These are phyloP conservation scores for Pythium sukuiense DNA, from an alignment of 352 stramenopile genomes.

Conservation along the genomic window DNA sequence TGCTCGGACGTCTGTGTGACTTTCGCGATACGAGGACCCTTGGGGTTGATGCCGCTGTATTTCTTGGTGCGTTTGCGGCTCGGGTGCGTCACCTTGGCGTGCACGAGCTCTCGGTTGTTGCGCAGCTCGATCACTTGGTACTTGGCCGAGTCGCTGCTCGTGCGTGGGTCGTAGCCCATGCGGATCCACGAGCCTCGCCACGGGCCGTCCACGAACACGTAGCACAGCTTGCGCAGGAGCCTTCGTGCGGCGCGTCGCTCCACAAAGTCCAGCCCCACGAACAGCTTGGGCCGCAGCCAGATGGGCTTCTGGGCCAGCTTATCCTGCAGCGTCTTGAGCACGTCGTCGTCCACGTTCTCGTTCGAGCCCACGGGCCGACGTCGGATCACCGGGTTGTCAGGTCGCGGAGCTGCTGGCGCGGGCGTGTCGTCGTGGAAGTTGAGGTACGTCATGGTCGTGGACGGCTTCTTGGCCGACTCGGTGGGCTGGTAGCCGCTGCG, in stretches of 20 bases:
- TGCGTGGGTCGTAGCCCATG: slow-evolving; percentile 77
- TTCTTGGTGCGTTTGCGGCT: slow-evolving; percentile 72
- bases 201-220: slow-evolving; percentile 81
- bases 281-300: slow-evolving; percentile 73
- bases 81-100: slow-evolving; percentile 72
- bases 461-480: slow-evolving; percentile 55
- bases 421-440: slow-evolving; percentile 72
- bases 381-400: slow-evolving; percentile 46
- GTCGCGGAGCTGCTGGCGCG: slow-evolving; percentile 48
- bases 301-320: slow-evolving; percentile 71
- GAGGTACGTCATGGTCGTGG: slow-evolving; percentile 76
- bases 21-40: slow-evolving; percentile 71
- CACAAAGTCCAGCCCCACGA: slow-evolving; percentile 57
- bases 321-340: slow-evolving; percentile 51
- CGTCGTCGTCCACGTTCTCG: slow-evolving; percentile 59
- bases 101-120: slow-evolving; percentile 80
- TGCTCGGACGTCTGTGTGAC: slow-evolving; percentile 70
- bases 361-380: slow-evolving; percentile 56
- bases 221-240: slow-evolving; percentile 71
- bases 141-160: slow-evolving; percentile 39
- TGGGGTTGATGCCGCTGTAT: slow-evolving; percentile 52
- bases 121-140: slow-evolving; percentile 82
- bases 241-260: slow-evolving; percentile 63
- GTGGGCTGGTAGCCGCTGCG: slow-evolving; percentile 69
- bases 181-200: slow-evolving; percentile 83